These are phyloP conservation scores for Wallacemonas collosoma DNA, from an alignment of 208 protist species.

Conservation along the genomic window DNA sequence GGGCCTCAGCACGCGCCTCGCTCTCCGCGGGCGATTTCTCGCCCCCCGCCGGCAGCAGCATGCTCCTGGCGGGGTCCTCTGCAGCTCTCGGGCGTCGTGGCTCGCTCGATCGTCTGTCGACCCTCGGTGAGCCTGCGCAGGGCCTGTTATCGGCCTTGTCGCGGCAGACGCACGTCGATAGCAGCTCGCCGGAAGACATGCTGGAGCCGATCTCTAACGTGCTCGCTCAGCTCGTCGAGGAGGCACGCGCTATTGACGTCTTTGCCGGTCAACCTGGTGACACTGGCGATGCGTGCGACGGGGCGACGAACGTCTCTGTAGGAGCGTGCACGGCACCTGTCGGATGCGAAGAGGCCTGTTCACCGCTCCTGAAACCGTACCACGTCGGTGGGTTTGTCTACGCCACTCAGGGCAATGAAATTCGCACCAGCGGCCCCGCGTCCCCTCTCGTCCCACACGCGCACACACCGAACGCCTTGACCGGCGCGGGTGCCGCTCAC, in stretches of 20 bases:
- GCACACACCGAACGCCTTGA: not conserved
- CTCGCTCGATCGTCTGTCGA: conserved; percentile 3
- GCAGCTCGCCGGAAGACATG: not conserved
- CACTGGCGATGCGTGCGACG: too few species aligned
- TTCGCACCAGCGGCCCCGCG: not conserved
- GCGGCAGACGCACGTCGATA: not conserved
- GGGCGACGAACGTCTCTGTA: too few species aligned
- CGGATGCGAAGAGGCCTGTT: too few species aligned
- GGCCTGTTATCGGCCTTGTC: not conserved
- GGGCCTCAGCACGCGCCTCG: not conserved
- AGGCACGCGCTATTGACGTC: conserved; percentile 1
- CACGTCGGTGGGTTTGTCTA: not conserved
- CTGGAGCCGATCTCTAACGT: not conserved
- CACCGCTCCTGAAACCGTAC: not conserved
- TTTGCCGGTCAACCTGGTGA: not conserved
- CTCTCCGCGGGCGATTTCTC: not conserved
- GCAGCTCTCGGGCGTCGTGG: not conserved
- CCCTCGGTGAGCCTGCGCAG: conserved; percentile 7
- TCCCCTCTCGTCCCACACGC: not conserved
- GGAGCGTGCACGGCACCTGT: too few species aligned
- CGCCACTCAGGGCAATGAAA: not conserved
- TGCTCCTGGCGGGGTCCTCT: too few species aligned
- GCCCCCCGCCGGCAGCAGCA: not conserved
- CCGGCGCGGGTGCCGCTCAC: not conserved
- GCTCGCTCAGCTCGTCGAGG: conserved; percentile 9